Percentiles rank a stretch among this genome's conserved stretches.
Evolutionary conservation across 768 basidiomycete species (phyloP).

Genomic region (Suillus spraguei): DNA sequence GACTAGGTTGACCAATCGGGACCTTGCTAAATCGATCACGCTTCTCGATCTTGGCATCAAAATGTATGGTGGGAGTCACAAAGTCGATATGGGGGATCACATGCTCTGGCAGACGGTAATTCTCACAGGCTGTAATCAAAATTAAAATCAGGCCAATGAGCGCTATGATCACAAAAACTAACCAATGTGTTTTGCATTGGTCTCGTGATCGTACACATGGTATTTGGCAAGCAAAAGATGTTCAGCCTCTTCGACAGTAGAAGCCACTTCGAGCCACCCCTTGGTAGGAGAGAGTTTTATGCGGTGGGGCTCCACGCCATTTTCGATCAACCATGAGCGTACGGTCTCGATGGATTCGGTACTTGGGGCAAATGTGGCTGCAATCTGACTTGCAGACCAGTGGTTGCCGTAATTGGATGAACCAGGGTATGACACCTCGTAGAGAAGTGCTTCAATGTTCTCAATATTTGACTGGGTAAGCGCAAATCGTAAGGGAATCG

Average conservation of each 20-base stretch:
- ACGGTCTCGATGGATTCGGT: slow-evolving; percentile 39
- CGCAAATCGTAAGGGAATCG: slow-evolving; percentile 48
- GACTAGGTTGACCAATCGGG: slow-evolving; percentile 18
- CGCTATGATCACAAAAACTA: slow-evolving; percentile 16
- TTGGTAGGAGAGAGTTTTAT: slow-evolving; percentile 35
- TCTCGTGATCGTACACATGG: slow-evolving; percentile 42
- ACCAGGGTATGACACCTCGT: slow-evolving; percentile 45
- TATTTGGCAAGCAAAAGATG: slow-evolving; percentile 44
- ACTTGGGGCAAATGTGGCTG: slow-evolving; percentile 45
- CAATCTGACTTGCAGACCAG: slow-evolving; percentile 42
- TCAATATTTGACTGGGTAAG: slow-evolving; percentile 45
- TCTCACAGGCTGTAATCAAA: slow-evolving; percentile 36
- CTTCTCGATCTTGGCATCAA: slow-evolving; percentile 31
- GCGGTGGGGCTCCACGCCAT: slow-evolving; percentile 38
- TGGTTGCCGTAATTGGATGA: slow-evolving; percentile 50
- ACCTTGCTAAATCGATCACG: slow-evolving; percentile 14
- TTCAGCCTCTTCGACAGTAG: slow-evolving; percentile 47
- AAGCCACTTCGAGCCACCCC: slow-evolving; percentile 44
- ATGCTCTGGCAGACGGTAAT: slow-evolving; percentile 43
- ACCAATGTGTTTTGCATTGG: slow-evolving; percentile 42
- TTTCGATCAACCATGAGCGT: slow-evolving; percentile 40
- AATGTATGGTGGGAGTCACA: slow-evolving; percentile 48
- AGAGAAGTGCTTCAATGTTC: slow-evolving; percentile 41
- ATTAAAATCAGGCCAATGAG: slow-evolving; percentile 16
- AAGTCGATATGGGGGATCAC: slow-evolving; percentile 43